These are phyloP conservation scores for Globisporangium echinulatum DNA, from an alignment of 352 stramenopile genomes.

Conservation along the genomic window DNA sequence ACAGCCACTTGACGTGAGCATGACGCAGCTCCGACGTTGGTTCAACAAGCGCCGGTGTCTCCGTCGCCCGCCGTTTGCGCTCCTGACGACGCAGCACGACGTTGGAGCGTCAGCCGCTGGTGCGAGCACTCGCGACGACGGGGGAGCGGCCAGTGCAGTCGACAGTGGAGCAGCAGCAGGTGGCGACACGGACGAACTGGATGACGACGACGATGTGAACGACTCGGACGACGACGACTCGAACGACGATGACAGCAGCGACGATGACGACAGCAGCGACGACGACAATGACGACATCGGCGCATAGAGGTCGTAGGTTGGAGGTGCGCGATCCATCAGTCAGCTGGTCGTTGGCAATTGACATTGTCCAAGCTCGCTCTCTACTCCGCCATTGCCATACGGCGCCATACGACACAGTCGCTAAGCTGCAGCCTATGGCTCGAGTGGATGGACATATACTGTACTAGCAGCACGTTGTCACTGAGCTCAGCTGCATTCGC, in stretches of 20 bases:
- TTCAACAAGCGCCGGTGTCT: constrained; percentile 86
- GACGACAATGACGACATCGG: constrained; percentile 6
- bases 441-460: too few species aligned
- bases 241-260: constrained; percentile 34
- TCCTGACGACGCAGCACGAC: constrained; percentile 77
- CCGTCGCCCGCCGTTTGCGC: constrained; percentile 66
- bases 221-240: constrained; percentile 16
- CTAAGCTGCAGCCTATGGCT: too few species aligned
- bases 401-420: too few species aligned
- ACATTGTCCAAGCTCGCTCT: too few species aligned
- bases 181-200: not conserved
- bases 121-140: not conserved
- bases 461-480: too few species aligned
- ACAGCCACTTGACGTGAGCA: constrained; percentile 76
- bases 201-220: constrained; percentile 19
- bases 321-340: too few species aligned
- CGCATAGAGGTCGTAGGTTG: not conserved
- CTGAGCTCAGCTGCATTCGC: too few species aligned
- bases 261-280: constrained; percentile 15
- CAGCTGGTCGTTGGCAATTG: too few species aligned
- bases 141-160: too few species aligned
- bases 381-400: too few species aligned
- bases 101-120: not conserved
- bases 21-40: constrained; percentile 80
- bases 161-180: not conserved